Evolutionary conservation across 2,329 filamentous ascomycete species (phyloP), one percentile per base, ranked within the genome.

Genomic region (Fusarium lateritium): DNA sequence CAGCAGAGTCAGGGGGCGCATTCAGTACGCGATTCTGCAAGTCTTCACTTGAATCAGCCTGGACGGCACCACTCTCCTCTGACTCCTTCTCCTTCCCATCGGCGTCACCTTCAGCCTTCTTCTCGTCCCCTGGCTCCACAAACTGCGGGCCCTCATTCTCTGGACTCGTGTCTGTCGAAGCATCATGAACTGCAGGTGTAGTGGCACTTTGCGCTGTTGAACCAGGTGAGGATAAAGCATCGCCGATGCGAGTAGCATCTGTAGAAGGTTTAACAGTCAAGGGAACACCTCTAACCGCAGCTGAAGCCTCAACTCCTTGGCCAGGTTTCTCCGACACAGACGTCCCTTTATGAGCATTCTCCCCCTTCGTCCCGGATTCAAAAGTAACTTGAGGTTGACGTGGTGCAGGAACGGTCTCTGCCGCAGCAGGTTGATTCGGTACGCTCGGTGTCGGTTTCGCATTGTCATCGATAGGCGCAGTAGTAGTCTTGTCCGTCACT

Each of bases 181-280:
- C 86, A 66, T 91, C 87, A 62, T 90, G 86, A 39, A 90, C 85
- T 36, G 86, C 87, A 3, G 93, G 91, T 1, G 93, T 96, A 22
- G 91, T 89, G 56, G 89, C 89, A 43, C 92, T 94, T 72, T 91
- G 90, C 3, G 90, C 86, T 33, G 91, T 94, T 7, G 93, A 95
- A 4, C 82, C 83, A 17, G 87, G 85, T 3, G 87, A 89, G 4
- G 85, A 88, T 7, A 83, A 71, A 4, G 80, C 78, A 67, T 88
- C 87, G 4, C 78, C 73, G 50, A 77, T 71, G 38, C 80, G 80
- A 50, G 75, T 46, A 24, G 69, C 56, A 54, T 84, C 81, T n/a
- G 75, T 67, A 7, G 79, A 75, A 14, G 78, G 68, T 39, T 79
- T 81, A 11, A 80, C 76, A 11, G 77, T 74, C 40, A 79, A 61